phyloP scores from a whole-genome alignment of 1,284 basidiomycete species.

The Vanrija humicola region DNA sequence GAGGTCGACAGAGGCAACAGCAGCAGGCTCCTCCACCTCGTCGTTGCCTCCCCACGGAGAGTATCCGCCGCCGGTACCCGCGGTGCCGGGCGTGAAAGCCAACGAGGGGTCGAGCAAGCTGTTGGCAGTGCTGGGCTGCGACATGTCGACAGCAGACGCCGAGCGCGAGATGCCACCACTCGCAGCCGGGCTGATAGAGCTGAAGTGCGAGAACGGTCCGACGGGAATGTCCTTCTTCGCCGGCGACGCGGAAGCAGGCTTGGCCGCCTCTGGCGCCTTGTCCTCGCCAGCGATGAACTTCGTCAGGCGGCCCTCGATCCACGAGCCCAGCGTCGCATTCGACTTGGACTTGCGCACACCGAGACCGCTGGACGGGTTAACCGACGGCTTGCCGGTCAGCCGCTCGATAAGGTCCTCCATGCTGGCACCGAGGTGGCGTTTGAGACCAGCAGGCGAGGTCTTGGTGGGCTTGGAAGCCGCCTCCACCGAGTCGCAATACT shows the following conservation, averaged over 20 bases:
- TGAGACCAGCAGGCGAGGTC: conserved; percentile 52
- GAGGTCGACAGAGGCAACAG: conserved; percentile 5
- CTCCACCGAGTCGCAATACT: conserved; percentile 89
- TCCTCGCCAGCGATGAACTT: conserved; percentile 93
- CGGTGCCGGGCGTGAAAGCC: not conserved
- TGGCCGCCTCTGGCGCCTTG: conserved; percentile 31
- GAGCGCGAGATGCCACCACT: conserved; percentile 56
- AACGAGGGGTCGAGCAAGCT: not conserved
- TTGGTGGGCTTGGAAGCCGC: conserved; percentile 48
- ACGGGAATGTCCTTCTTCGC: conserved; percentile 40
- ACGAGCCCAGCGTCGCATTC: conserved; percentile 86
- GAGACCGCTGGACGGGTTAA: conserved; percentile 66
- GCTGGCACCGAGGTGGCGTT: conserved; percentile 64
- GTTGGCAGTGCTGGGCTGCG: not conserved
- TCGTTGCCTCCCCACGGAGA: conserved; percentile 10
- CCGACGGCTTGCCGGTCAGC: conserved; percentile 68
- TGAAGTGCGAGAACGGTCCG: conserved; percentile 92
- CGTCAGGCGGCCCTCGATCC: conserved; percentile 89
- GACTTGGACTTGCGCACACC: conserved; percentile 59
- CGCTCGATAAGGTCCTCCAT: conserved; percentile 78
- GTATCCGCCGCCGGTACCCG: conserved; percentile 4
- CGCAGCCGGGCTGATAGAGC: conserved; percentile 81
- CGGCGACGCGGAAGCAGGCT: conserved; percentile 8
- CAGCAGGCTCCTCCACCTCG: not conserved
- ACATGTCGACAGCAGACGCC: conserved; percentile 31